Evolutionary conservation across 2,329 filamentous ascomycete genomes (phyloP).

Genomic region (Pseudovirgaria hyperparasitica): DNA sequence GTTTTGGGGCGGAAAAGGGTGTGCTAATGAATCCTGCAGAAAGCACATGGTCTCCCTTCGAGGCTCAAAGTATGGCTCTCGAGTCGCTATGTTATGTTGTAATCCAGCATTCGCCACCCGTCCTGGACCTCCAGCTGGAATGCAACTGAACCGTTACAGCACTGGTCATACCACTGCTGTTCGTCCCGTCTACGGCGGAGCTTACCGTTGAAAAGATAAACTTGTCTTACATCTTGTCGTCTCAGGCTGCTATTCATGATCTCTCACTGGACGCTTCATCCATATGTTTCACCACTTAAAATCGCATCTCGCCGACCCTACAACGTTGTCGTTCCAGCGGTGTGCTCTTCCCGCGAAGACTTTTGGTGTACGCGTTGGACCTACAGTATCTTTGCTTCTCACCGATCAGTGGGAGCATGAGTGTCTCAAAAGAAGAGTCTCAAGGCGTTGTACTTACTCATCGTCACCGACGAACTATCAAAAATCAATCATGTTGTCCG

Average conservation of each 20-base stretch:
- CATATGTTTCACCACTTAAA: constrained; percentile 10
- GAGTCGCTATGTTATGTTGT: constrained; percentile 97
- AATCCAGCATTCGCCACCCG: constrained; percentile 84
- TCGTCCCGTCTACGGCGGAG: constrained; percentile 14
- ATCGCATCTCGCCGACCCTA: constrained; percentile 4
- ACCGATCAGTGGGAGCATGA: constrained; percentile 15
- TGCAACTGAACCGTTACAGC: constrained; percentile 24
- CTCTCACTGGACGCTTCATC: constrained; percentile 15
- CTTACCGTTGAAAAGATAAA: constrained; percentile 14
- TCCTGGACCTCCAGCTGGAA: constrained; percentile 67
- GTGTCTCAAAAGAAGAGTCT: no score
- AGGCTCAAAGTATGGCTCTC: constrained; percentile 95
- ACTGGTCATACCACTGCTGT: constrained; percentile 10
- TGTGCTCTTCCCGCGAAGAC: constrained; percentile 2
- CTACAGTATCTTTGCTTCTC: constrained; percentile 7
- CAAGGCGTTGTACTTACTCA: no score
- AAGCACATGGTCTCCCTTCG: constrained; percentile 99
- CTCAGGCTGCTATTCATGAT: constrained; percentile 8
- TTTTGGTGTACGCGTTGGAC: constrained; percentile 4
- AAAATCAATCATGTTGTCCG: constrained; percentile 14
- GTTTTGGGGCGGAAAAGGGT: constrained; percentile 2
- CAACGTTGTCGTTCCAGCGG: constrained; percentile 2
- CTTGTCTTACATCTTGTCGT: not conserved
- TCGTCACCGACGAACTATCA: constrained; percentile 12
- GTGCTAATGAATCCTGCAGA: constrained; percentile 19